A percentile compares a stretch with the other conserved stretches of the same genome.
phyloP scores from a whole-genome alignment of 2,329 filamentous ascomycete genomes.

The Sporothrix pallida region DNA sequence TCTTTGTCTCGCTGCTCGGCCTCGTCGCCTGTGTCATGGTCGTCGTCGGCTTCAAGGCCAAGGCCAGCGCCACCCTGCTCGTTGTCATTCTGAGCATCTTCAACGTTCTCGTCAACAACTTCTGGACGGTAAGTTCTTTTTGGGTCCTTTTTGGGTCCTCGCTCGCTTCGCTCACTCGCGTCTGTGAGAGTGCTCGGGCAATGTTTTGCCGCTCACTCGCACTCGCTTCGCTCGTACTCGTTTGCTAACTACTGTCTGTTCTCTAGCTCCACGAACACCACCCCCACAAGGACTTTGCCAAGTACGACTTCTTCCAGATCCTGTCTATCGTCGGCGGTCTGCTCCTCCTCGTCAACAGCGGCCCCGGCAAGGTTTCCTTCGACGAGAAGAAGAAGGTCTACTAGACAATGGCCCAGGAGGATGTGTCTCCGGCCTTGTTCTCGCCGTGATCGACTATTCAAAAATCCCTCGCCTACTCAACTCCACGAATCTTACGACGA shows the following conservation, averaged over 20 bases:
- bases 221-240: conserved; percentile 31
- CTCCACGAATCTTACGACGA: conserved; percentile 16
- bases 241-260: not conserved
- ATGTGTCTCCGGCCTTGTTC: not conserved
- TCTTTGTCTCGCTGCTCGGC: conserved; percentile 82
- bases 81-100: conserved; percentile 96
- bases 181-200: too few species aligned
- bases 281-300: conserved; percentile 99
- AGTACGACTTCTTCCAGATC: conserved; percentile 99
- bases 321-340: conserved; percentile 97
- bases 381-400: conserved; percentile 99
- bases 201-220: not conserved
- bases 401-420: conserved; percentile 51
- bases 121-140: conserved; percentile 84
- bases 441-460: not conserved
- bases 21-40: conserved; percentile 97
- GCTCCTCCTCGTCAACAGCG: conserved; percentile 96
- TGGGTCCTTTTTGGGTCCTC: not conserved
- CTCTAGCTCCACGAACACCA: conserved; percentile 90
- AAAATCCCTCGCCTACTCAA: not conserved
- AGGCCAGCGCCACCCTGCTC: conserved; percentile 94
- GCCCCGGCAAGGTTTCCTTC: conserved; percentile 94
- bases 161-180: not conserved
- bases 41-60: conserved; percentile 98
- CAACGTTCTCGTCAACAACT: conserved; percentile 98